phyloP scores from a whole-genome alignment of 305 asterid genomes.

The Fraxinus paxiana region DNA sequence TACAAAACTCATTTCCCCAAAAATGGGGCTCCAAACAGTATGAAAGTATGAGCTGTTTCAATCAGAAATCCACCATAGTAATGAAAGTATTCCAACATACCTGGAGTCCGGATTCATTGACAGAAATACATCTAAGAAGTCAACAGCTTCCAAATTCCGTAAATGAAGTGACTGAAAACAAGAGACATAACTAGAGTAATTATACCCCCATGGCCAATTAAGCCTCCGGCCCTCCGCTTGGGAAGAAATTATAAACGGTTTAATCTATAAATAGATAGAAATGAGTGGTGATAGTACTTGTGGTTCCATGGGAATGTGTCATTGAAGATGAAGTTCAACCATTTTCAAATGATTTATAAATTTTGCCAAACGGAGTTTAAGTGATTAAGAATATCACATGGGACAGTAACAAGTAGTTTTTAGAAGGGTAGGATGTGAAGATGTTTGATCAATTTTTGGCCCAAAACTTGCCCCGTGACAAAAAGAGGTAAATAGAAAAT shows the following conservation, averaged over 20 bases:
- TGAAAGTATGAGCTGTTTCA: not conserved
- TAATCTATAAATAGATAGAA: not conserved
- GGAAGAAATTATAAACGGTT: not conserved
- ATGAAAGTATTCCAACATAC: not conserved
- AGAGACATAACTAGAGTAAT: slow-evolving; percentile 1
- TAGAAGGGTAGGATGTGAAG: not conserved
- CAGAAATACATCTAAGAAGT: slow-evolving; percentile 63
- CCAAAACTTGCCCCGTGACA: not conserved
- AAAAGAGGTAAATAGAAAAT: not conserved
- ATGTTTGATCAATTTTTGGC: slow-evolving; percentile 6
- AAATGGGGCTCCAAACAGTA: not conserved
- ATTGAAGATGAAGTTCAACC: not conserved
- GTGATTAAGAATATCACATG: not conserved
- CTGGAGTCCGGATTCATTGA: slow-evolving; percentile 69
- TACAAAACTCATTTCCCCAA: not conserved
- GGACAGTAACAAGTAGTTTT: not conserved
- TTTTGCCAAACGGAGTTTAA: not conserved
- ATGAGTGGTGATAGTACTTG: not conserved
- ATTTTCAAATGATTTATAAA: not conserved
- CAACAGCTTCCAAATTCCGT: slow-evolving; percentile 64
- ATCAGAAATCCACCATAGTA: not conserved
- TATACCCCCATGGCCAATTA: not conserved
- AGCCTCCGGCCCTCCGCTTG: not conserved
- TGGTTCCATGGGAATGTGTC: not conserved
- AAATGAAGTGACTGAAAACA: slow-evolving; percentile 54